These are phyloP conservation scores for Lactifluus pinguis DNA, from an alignment of 768 basidiomycete species.

Conservation along the genomic window DNA sequence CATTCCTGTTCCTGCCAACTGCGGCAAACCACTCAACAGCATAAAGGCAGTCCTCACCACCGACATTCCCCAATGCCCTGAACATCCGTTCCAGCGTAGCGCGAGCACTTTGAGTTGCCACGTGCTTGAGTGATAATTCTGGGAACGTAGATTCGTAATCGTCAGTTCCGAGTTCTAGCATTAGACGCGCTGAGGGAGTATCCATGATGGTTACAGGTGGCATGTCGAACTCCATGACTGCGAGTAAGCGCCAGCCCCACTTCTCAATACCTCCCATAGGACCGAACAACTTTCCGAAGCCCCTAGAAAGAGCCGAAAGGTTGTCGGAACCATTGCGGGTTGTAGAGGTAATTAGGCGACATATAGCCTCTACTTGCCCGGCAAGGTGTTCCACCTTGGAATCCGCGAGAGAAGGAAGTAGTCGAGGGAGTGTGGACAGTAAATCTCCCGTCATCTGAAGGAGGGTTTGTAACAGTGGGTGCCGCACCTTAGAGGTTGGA, in stretches of 20 bases:
- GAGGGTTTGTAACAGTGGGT: slow-evolving; percentile 45
- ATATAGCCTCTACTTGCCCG: slow-evolving; percentile 60
- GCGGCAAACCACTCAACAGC: slow-evolving; percentile 78
- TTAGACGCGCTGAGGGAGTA: slow-evolving; percentile 42
- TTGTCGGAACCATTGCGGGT: slow-evolving; percentile 14
- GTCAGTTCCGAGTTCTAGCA: slow-evolving; percentile 44
- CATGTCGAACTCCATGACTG: slow-evolving; percentile 64
- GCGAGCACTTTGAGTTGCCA: slow-evolving; percentile 42
- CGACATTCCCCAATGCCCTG: slow-evolving; percentile 56
- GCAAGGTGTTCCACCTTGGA: slow-evolving; percentile 63
- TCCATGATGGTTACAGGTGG: slow-evolving; percentile 42
- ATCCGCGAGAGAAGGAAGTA: slow-evolving; percentile 63
- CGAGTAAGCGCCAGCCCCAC: slow-evolving; percentile 85
- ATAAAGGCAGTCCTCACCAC: slow-evolving; percentile 59
- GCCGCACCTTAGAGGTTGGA: slow-evolving; percentile 33
- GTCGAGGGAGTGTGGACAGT: slow-evolving; percentile 61
- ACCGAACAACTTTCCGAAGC: slow-evolving; percentile 60
- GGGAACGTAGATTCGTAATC: slow-evolving; percentile 43
- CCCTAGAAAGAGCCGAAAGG: slow-evolving; percentile 38
- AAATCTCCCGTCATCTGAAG: slow-evolving; percentile 55
- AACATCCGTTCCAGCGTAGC: slow-evolving; percentile 63
- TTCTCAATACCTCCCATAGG: slow-evolving; percentile 78
- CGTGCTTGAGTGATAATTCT: slow-evolving; percentile 45
- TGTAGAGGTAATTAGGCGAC: slow-evolving; percentile 35
- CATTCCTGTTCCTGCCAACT: slow-evolving; percentile 38